Conservation (phyloP, 1,284 basidiomycete genomes). For the Apiotrichum brassicae region DNA sequence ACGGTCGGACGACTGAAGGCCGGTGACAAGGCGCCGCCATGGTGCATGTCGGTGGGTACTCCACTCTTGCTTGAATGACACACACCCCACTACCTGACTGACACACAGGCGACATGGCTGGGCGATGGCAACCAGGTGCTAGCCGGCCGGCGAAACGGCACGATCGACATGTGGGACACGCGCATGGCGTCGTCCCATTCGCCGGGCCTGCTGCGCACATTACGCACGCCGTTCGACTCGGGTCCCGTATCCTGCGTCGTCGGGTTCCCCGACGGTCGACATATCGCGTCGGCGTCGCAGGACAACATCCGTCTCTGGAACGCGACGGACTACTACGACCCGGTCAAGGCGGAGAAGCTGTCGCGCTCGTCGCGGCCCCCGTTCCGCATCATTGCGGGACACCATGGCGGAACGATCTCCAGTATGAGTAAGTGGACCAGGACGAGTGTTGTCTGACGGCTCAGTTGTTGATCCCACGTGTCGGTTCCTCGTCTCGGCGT, state of each 20-base stretch:
- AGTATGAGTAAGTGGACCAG: constrained; percentile 63
- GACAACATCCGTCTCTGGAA: constrained; percentile 97
- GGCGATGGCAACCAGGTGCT: constrained; percentile 80
- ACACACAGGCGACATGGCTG: constrained; percentile 81
- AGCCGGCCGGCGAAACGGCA: constrained; percentile 83
- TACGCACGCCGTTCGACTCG: constrained; percentile 80
- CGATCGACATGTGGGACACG: constrained; percentile 91
- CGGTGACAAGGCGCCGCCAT: constrained; percentile 78
- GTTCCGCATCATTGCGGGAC: constrained; percentile 94
- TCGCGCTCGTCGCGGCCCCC: constrained; percentile 53
- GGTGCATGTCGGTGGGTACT: constrained; percentile 77
- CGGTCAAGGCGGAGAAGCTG: constrained; percentile 54
- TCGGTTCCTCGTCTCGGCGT: constrained; percentile 81
- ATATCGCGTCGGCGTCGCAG: constrained; percentile 82
- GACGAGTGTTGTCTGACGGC: not conserved
- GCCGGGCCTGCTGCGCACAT: constrained; percentile 68
- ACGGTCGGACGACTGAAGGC: constrained; percentile 79
- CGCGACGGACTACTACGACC: constrained; percentile 65
- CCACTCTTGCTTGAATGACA: too few species aligned
- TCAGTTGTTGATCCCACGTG: constrained; percentile 80
- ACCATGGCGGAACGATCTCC: constrained; percentile 88
- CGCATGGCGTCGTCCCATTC: constrained; percentile 56
- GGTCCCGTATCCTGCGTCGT: constrained; percentile 87
- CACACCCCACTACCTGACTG: not conserved
- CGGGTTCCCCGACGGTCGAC: constrained; percentile 80